A percentile compares a stretch with the other conserved stretches of the same genome.
These are phyloP conservation scores for Aspergillus eucalypticola DNA, from an alignment of 2,329 filamentous ascomycete species.

Conservation along the genomic window DNA sequence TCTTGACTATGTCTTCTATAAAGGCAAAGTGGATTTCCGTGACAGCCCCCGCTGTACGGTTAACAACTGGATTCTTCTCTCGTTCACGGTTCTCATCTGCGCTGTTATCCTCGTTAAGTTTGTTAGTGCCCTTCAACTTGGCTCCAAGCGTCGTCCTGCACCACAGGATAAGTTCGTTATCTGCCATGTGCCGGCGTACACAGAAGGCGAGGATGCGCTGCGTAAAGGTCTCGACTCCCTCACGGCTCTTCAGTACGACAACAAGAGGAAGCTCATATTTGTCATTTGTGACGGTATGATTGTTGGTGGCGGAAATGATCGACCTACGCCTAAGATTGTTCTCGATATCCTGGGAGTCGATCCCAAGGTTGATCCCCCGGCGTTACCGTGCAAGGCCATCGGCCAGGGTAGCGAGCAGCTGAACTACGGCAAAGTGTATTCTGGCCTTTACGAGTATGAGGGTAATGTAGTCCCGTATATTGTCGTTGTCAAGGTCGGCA, in stretches of 20 bases:
- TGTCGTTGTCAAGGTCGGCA: conserved; percentile 94
- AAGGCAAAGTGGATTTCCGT: conserved; percentile 83
- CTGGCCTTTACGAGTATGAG: conserved; percentile 94
- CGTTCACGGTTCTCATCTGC: conserved; percentile 82
- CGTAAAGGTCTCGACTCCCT: conserved; percentile 91
- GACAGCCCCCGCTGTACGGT: conserved; percentile 72
- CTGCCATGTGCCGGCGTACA: conserved; percentile 96
- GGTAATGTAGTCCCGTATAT: conserved; percentile 96
- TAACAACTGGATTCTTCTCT: conserved; percentile 87
- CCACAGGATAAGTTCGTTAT: conserved; percentile 99
- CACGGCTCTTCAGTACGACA: conserved; percentile 93
- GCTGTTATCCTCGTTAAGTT: conserved; percentile 84
- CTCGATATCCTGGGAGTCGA: conserved; percentile 96
- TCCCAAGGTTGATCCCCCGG: conserved; percentile 92
- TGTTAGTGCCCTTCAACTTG: conserved; percentile 86
- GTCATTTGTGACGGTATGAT: conserved; percentile 61
- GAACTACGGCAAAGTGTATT: conserved; percentile 98
- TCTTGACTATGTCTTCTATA: conserved; percentile 78
- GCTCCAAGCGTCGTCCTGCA: conserved; percentile 82
- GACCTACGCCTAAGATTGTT: conserved; percentile 95
- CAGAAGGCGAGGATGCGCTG: conserved; percentile 93
- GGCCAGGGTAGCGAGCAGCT: conserved; percentile 87
- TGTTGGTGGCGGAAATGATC: conserved; percentile 91
- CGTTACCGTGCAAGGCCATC: conserved; percentile 90
- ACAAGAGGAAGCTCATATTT: conserved; percentile 80